Conservation (phyloP, 495 filamentous ascomycete species). For the Cercophora scortea region DNA sequence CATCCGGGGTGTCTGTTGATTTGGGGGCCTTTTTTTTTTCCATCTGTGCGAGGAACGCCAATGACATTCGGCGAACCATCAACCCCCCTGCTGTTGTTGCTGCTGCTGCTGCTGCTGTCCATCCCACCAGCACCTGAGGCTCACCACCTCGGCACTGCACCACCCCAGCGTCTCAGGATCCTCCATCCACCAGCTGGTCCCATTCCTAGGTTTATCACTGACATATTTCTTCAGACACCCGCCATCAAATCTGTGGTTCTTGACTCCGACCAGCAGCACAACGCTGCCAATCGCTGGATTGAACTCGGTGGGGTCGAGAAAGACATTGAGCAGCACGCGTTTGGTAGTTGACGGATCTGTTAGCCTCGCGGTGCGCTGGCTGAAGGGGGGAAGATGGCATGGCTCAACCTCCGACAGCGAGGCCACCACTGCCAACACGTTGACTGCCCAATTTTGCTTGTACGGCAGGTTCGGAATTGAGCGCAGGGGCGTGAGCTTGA, state of each 20-base stretch:
- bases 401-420: conserved; percentile 32
- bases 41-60: not conserved
- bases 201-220: conserved; percentile 24
- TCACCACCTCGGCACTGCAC: conserved; percentile 31
- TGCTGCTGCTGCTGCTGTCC: not conserved
- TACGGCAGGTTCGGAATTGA: conserved; percentile 35
- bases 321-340: conserved; percentile 35
- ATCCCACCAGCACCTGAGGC: conserved; percentile 34
- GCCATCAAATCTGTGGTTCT: conserved; percentile 41
- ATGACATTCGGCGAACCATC: not conserved
- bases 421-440: conserved; percentile 34
- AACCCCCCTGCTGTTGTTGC: not conserved
- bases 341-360: conserved; percentile 33
- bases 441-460: conserved; percentile 43
- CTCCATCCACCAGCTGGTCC: conserved; percentile 36
- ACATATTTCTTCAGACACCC: conserved; percentile 40
- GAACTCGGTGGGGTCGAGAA: conserved; percentile 36
- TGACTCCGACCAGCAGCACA: conserved; percentile 36
- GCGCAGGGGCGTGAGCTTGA: conserved; percentile 34
- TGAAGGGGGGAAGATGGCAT: conserved; percentile 27
- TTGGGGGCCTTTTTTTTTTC: not conserved
- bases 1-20: too few species aligned
- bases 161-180: conserved; percentile 28
- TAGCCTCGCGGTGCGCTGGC: conserved; percentile 34
- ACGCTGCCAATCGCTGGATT: conserved; percentile 30